Percentiles rank a stretch among this genome's conserved stretches.
phyloP scores from a whole-genome alignment of 371 early-diverging fungal genomes.

The Smittium culicis region DNA sequence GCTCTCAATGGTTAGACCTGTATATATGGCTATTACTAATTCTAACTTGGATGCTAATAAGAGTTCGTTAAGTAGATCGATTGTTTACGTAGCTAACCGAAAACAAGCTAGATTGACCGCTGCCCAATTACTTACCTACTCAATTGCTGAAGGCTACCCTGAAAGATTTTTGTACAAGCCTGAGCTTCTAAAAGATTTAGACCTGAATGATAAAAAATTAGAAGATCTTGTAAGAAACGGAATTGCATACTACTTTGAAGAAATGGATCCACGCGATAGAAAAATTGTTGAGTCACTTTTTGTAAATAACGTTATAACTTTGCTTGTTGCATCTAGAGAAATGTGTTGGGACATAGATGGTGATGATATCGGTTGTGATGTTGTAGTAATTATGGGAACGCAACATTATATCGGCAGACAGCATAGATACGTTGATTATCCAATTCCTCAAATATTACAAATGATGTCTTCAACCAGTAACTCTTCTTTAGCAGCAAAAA shows the following conservation, averaged over 20 bases:
- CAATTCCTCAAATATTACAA: constrained; percentile 84
- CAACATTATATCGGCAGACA: constrained; percentile 86
- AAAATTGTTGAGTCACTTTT: constrained; percentile 62
- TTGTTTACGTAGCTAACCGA: constrained; percentile 83
- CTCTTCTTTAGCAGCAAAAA: constrained; percentile 45
- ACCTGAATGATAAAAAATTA: constrained; percentile 56
- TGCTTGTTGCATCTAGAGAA: constrained; percentile 77
- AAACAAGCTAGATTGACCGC: constrained; percentile 83
- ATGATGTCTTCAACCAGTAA: constrained; percentile 84
- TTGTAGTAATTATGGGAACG: constrained; percentile 70
- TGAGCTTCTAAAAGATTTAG: constrained; percentile 38
- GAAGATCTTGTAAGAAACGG: constrained; percentile 60
- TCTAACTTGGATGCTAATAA: constrained; percentile 47
- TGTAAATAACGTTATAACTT: constrained; percentile 63
- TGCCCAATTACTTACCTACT: constrained; percentile 47
- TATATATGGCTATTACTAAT: constrained; percentile 58
- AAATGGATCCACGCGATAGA: constrained; percentile 54
- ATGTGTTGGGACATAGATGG: constrained; percentile 74
- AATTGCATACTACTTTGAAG: constrained; percentile 85
- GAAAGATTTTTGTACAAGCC: constrained; percentile 57
- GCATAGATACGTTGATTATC: constrained; percentile 88
- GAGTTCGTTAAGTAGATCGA: constrained; percentile 18
- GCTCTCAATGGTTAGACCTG: constrained; percentile 85
- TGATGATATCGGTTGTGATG: not conserved
- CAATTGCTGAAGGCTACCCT: constrained; percentile 53